Evolutionary conservation across 169 alveolate species (phyloP), one percentile per base, ranked within the genome.

Genomic region (Eimeria zaria): DNA sequence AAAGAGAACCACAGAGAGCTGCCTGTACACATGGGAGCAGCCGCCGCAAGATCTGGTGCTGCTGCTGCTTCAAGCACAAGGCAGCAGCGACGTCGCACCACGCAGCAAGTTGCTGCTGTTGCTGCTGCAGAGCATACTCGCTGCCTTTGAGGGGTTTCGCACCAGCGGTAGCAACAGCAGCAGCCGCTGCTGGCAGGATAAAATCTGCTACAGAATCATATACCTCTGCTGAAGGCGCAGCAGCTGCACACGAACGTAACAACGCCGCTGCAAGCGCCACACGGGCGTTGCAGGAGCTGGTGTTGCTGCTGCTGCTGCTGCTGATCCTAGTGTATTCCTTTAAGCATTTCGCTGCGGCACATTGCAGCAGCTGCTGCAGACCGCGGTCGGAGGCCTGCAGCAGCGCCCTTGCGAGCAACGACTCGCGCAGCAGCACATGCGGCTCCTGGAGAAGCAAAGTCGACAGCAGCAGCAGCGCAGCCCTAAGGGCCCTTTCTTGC

Each of bases 51-150:
- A 78, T 39, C 60, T 4, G 88, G 44, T 2, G 39, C 64, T 48
- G 88, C 88, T 78, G 88, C 64, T 20, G 67, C 67, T 78, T 22
- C 88, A 78, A 24, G 60, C 88, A 46, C 67, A 78, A 78, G 87
- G 87, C 87, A 76, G 60, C 87, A 24, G 87, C 87, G 12, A 76
- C 87, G 48, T 39, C 87, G 24, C 87, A 76, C 87, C 87, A 76
- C 12, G 87, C 87, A 14, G 87, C 87, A 41, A 76, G 87, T 0
- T 76, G 87, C 36, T 41, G 58, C 87, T 69, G 80, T 27, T 76
- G 87, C 53, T 36, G 1, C 55, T 39, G 48, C 62, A 46, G n/a
- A 9, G 62, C 11, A 18, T 9, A 41, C 20, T 41, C 36, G 55
- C 87, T 76, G 58, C 62, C 48, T 30, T 20, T 7, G 5, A 33